These are phyloP conservation scores for Trametes villosa DNA, from an alignment of 768 basidiomycete genomes.

Conservation along the genomic window DNA sequence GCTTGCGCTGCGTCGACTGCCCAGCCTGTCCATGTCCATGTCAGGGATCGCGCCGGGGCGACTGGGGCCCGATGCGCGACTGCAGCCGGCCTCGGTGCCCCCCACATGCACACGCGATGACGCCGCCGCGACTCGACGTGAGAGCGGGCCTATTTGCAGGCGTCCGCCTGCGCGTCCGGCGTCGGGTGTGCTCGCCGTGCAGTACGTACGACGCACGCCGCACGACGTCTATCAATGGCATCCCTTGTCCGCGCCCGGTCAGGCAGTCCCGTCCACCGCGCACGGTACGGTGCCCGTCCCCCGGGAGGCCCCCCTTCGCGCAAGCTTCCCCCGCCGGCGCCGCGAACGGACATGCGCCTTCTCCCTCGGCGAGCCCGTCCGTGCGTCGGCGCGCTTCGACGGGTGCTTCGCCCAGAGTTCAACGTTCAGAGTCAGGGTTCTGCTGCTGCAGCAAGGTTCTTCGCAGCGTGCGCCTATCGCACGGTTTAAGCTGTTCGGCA, in stretches of 20 bases:
- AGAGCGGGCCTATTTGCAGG: conserved; percentile 10
- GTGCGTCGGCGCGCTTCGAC: conserved; percentile 5
- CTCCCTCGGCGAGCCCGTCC: background rate
- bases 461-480: background rate
- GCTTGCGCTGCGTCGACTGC: background rate
- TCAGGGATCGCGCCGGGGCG: too few relatives aligned
- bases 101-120: background rate
- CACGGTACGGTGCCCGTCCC: background rate
- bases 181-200: background rate
- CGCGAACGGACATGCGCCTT: background rate
- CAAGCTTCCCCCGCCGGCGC: background rate
- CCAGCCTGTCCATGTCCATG: too few relatives aligned
- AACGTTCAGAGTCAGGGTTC: too few relatives aligned
- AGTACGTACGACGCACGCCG: too few relatives aligned
- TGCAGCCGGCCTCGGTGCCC: background rate
- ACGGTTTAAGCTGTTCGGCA: conserved; percentile 20
- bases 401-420: conserved; percentile 8
- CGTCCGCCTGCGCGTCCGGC: background rate
- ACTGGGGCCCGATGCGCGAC: too few relatives aligned
- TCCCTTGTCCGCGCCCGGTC: conserved; percentile 1
- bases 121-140: conserved; percentile 18
- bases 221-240: background rate
- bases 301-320: background rate
- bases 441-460: conserved; percentile 3
- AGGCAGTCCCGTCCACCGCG: background rate